Conservation (phyloP, 768 basidiomycete species). For the Phaeotremella fagi region DNA sequence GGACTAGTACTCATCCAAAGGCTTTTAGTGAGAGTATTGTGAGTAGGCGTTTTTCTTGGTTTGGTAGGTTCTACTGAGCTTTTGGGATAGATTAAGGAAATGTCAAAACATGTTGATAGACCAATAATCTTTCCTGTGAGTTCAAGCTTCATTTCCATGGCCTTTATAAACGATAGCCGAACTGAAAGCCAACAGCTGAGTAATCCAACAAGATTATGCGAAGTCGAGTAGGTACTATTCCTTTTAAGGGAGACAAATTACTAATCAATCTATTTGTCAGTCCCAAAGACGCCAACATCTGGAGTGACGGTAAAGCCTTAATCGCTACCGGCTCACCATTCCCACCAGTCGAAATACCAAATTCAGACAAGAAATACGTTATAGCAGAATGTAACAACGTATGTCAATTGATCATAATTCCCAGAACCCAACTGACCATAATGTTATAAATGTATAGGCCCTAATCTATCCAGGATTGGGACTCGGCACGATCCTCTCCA, state of each 20-base stretch:
- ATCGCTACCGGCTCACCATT: conserved; percentile 84
- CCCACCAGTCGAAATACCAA: conserved; percentile 55
- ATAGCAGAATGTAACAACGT: conserved; percentile 49
- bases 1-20: conserved; percentile 71
- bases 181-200: too few species aligned
- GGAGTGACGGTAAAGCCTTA: conserved; percentile 74
- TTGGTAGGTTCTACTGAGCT: conserved; percentile 1
- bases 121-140: conserved; percentile 70
- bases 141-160: background rate
- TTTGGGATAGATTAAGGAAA: conserved; percentile 44
- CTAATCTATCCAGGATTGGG: conserved; percentile 83
- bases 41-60: conserved; percentile 22
- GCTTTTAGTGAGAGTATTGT: conserved; percentile 73
- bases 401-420: background rate
- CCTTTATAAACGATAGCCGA: too few species aligned
- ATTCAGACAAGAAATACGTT: conserved; percentile 52
- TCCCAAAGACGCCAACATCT: conserved; percentile 48
- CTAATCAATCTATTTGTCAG: conserved; percentile 11
- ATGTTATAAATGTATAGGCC: too few species aligned
- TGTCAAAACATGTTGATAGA: conserved; percentile 64
- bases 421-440: conserved; percentile 63
- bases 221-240: conserved; percentile 47
- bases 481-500: conserved; percentile 67
- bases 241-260: background rate
- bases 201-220: conserved; percentile 72